A percentile compares a stretch with the other conserved stretches of the same genome.
phyloP scores from a whole-genome alignment of 192 early-diverging fungal genomes.

The Entomortierella parvispora region DNA sequence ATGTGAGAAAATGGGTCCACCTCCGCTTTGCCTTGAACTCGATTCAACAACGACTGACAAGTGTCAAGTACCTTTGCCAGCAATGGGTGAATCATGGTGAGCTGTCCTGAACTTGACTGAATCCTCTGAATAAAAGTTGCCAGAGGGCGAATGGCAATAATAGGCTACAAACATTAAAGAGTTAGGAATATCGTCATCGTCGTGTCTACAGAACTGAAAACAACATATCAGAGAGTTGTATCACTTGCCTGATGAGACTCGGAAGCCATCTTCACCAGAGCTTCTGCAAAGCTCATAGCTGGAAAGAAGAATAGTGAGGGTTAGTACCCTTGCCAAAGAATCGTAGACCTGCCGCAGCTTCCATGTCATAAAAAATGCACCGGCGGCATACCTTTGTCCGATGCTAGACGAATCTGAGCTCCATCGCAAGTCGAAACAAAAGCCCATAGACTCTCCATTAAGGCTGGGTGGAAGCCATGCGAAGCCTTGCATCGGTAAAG shows the following conservation, averaged over 20 bases:
- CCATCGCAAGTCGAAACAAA: slow-evolving; percentile 55
- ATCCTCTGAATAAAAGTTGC: slow-evolving; percentile 49
- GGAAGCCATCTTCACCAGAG: slow-evolving; percentile 48
- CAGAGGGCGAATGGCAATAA: slow-evolving; percentile 52
- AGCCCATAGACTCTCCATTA: slow-evolving; percentile 50
- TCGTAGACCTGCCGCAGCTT: slow-evolving; percentile 22
- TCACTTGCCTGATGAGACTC: slow-evolving; percentile 43
- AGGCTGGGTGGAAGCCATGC: slow-evolving; percentile 42
- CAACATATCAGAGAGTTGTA: not conserved
- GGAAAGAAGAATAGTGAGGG: not conserved
- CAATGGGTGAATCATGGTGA: slow-evolving; percentile 58
- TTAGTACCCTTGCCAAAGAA: not conserved
- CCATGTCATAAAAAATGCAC: not conserved
- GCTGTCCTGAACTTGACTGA: slow-evolving; percentile 33
- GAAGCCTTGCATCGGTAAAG: slow-evolving; percentile 51
- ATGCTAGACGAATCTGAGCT: slow-evolving; percentile 42
- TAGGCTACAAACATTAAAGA: slow-evolving; percentile 38
- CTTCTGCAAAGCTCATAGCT: slow-evolving; percentile 55
- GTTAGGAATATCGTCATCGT: not conserved
- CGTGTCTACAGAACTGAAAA: not conserved
- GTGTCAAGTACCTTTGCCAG: slow-evolving; percentile 49
- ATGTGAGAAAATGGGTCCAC: too few relatives aligned
- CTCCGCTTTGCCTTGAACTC: too few relatives aligned
- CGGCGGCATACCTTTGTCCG: slow-evolving; percentile 50
- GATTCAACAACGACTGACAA: slow-evolving; percentile 3